A percentile compares a stretch with the other conserved stretches of the same genome.
These are phyloP conservation scores for Yarrowia keelungensis DNA, from an alignment of 805 yeast species.

Conservation along the genomic window DNA sequence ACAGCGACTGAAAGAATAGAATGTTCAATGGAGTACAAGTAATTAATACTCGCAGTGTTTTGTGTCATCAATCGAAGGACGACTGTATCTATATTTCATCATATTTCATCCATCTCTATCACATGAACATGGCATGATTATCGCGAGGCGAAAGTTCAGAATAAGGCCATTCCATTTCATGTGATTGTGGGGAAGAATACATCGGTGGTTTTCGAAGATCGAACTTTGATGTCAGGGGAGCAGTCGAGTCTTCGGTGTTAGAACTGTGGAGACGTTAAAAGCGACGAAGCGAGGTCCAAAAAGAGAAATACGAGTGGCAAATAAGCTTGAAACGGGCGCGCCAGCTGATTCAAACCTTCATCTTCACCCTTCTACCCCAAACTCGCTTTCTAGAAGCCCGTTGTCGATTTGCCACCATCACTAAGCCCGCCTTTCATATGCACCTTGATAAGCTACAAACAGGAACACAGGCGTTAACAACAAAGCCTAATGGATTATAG, in stretches of 20 bases:
- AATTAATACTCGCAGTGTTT: too few species aligned
- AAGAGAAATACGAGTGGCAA: too few species aligned
- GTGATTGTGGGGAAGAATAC: constrained; percentile 20
- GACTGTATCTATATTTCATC: not conserved
- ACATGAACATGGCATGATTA: constrained; percentile 11
- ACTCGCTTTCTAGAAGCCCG: not conserved
- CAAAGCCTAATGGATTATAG: constrained; percentile 6
- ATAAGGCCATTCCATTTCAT: constrained; percentile 11
- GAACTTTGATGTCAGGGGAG: constrained; percentile 10
- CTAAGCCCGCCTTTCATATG: constrained; percentile 14
- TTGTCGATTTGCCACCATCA: constrained; percentile 1
- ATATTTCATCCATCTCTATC: not conserved
- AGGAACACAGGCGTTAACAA: constrained; percentile 1
- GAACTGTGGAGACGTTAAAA: too few species aligned
- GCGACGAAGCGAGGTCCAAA: too few species aligned
- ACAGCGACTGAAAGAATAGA: too few species aligned
- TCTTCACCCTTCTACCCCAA: too few species aligned
- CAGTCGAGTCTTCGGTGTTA: not conserved
- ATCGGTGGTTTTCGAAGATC: not conserved
- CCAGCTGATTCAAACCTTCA: too few species aligned
- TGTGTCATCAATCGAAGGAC: too few species aligned
- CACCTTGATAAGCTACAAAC: constrained; percentile 3
- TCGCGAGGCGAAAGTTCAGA: not conserved
- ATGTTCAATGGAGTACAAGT: too few species aligned
- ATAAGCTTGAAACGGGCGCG: too few species aligned